Percentiles rank a stretch among this genome's conserved stretches.
phyloP scores from a whole-genome alignment of 176 grass and related monocot species.

The Eragrostis nindensis region DNA sequence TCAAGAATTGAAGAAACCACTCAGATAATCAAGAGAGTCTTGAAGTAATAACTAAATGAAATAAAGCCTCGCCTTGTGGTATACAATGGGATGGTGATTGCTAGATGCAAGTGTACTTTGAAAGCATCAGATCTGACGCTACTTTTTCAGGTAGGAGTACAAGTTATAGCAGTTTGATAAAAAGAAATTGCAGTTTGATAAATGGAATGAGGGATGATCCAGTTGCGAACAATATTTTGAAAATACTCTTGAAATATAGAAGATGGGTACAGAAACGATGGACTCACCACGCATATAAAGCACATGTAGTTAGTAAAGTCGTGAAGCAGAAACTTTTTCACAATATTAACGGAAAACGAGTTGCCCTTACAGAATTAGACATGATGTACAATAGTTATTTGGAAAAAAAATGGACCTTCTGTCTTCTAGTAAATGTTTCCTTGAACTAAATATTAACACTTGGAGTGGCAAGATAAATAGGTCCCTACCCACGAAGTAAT shows the following conservation, averaged over 20 bases:
- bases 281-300: neutral
- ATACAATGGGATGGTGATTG: neutral
- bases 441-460: conserved; percentile 18
- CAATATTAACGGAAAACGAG: neutral
- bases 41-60: neutral
- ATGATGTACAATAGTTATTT: neutral
- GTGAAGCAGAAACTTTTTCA: neutral
- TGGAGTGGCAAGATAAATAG: neutral
- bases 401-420: conserved; percentile 5
- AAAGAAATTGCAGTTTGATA: neutral
- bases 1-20: neutral
- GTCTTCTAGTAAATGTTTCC: neutral
- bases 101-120: neutral
- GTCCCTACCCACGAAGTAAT: neutral
- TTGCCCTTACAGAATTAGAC: neutral
- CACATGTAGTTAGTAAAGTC: neutral
- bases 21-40: neutral
- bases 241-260: conserved; percentile 14
- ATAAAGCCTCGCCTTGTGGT: neutral
- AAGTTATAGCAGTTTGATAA: neutral
- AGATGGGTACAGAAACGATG: neutral
- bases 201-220: neutral
- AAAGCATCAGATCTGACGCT: neutral
- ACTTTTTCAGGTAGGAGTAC: neutral
- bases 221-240: neutral